A percentile compares a stretch with the other conserved stretches of the same genome.
phyloP scores from a whole-genome alignment of 345 rosid genomes.

The Pistacia atlantica region DNA sequence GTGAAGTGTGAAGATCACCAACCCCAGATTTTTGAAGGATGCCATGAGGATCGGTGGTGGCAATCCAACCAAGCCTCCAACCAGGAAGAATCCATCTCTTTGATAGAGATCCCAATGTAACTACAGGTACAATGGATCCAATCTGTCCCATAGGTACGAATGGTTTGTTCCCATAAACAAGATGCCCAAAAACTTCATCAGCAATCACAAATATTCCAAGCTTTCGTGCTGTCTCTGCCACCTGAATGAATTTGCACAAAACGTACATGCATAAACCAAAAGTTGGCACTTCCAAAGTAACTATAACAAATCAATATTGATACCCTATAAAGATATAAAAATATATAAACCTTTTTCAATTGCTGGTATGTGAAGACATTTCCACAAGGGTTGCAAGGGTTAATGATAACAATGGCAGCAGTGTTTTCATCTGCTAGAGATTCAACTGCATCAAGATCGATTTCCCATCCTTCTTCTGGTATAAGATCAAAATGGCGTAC shows the following conservation, averaged over 20 bases:
- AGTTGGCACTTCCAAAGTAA: too few relatives aligned
- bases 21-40: slow-evolving; percentile 45
- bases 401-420: slow-evolving; percentile 33
- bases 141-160: slow-evolving; percentile 60
- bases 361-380: slow-evolving; percentile 47
- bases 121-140: slow-evolving; percentile 55
- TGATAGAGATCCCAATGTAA: slow-evolving; percentile 59
- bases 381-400: slow-evolving; percentile 61
- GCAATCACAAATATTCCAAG: slow-evolving; percentile 53
- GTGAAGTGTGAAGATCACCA: neutral
- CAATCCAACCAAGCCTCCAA: slow-evolving; percentile 57
- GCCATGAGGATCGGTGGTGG: slow-evolving; percentile 45
- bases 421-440: slow-evolving; percentile 28
- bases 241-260: slow-evolving; percentile 16
- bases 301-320: too few relatives aligned
- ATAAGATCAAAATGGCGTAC: slow-evolving; percentile 37
- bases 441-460: slow-evolving; percentile 22
- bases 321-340: too few relatives aligned
- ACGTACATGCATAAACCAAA: neutral
- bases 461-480: slow-evolving; percentile 41
- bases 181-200: slow-evolving; percentile 58
- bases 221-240: slow-evolving; percentile 54
- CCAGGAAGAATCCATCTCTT: slow-evolving; percentile 72
- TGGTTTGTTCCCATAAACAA: slow-evolving; percentile 47
- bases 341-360: slow-evolving; percentile 35